A percentile compares a stretch with the other conserved stretches of the same genome.
Conservation (phyloP, 2,329 filamentous ascomycete genomes). For the Teratosphaeria destructans region DNA sequence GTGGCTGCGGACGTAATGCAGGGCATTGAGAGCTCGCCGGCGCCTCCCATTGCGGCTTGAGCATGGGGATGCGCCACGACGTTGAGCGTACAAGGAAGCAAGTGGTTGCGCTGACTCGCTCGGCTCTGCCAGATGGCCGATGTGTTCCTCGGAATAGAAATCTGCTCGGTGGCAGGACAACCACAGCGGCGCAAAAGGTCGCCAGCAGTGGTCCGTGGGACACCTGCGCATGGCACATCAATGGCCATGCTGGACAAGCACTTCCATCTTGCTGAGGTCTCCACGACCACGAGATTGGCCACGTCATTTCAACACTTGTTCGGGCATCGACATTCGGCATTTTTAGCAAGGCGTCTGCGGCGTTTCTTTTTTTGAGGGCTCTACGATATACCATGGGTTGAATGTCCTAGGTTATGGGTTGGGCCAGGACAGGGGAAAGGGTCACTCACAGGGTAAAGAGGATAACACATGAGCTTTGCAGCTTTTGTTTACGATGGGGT, state of each 20-base stretch:
- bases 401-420: neutral
- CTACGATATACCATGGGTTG: neutral
- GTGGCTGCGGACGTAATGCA: conserved; percentile 19
- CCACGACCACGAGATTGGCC: neutral
- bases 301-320: neutral
- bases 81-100: neutral
- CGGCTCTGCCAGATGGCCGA: neutral
- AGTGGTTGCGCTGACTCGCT: neutral
- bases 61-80: neutral
- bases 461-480: neutral
- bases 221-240: neutral
- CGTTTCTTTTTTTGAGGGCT: neutral
- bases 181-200: neutral
- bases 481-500: neutral
- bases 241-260: neutral
- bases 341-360: neutral
- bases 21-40: conserved; percentile 26
- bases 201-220: neutral
- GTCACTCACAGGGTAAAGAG: neutral
- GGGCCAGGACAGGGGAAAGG: neutral
- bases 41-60: conserved; percentile 29
- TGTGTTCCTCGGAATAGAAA: neutral
- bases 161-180: neutral
- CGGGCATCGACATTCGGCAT: neutral
- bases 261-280: neutral